Percentiles rank a stretch among this genome's conserved stretches.
Evolutionary conservation across 2,329 filamentous ascomycete species (phyloP).

Genomic region (Fusarium sp.): DNA sequence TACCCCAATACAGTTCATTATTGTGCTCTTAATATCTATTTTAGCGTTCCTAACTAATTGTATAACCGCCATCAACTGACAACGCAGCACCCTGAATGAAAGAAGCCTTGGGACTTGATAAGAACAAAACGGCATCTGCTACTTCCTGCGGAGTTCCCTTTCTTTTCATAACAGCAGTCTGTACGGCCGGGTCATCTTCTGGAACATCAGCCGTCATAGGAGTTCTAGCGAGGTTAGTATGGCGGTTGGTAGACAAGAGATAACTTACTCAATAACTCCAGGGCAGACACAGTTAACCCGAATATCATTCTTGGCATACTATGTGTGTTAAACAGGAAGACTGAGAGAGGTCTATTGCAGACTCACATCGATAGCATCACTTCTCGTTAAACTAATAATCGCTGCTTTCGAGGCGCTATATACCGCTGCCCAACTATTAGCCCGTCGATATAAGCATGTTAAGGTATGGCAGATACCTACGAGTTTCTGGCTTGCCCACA

Average conservation of each 20-base stretch:
- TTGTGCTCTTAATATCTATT: background rate
- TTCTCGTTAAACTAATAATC: slow-evolving; percentile 57
- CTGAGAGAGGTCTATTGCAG: too few species aligned
- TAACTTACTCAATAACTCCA: slow-evolving; percentile 55
- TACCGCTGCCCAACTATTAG: slow-evolving; percentile 42
- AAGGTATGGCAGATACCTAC: slow-evolving; percentile 43
- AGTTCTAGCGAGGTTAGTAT: slow-evolving; percentile 45
- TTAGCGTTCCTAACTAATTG: slow-evolving; percentile 44
- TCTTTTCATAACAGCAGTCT: slow-evolving; percentile 52
- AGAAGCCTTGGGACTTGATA: slow-evolving; percentile 58
- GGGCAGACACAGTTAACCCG: slow-evolving; percentile 60
- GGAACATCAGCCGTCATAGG: slow-evolving; percentile 57
- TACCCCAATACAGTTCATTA: slow-evolving; percentile 39
- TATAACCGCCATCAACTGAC: slow-evolving; percentile 60
- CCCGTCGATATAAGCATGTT: rapidly evolving
- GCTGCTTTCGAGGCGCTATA: slow-evolving; percentile 61
- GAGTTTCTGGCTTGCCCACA: slow-evolving; percentile 55
- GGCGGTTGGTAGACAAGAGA: rapidly evolving
- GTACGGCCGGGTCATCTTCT: slow-evolving; percentile 49
- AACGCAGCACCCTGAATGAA: slow-evolving; percentile 59
- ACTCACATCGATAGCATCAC: slow-evolving; percentile 59
- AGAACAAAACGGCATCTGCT: slow-evolving; percentile 59
- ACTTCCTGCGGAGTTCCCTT: slow-evolving; percentile 59
- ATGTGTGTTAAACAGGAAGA: background rate
- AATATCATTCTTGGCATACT: slow-evolving; percentile 60